Conservation (phyloP, 768 basidiomycete genomes). For the Termitomyces sp. region DNA sequence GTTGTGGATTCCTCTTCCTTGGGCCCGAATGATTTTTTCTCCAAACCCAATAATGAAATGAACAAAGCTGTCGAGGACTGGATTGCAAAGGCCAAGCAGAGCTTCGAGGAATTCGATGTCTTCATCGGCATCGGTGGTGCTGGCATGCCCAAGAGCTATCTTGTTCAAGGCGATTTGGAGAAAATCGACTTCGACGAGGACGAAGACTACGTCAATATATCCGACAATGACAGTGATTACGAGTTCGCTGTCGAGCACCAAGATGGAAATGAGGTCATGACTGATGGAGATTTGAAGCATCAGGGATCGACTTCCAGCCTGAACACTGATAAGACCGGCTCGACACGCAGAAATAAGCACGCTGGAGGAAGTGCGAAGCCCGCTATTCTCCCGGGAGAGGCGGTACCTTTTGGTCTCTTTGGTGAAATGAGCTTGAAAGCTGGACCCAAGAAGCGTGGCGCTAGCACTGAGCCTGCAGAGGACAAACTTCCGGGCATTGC, state of each 20-base stretch:
- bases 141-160: slow-evolving; percentile 44
- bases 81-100: slow-evolving; percentile 70
- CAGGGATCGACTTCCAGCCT: slow-evolving; percentile 35
- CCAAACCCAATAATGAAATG: slow-evolving; percentile 27
- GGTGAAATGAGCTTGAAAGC: slow-evolving; percentile 55
- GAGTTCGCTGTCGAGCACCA: slow-evolving; percentile 38
- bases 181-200: slow-evolving; percentile 32
- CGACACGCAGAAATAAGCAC: slow-evolving; percentile 34
- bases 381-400: slow-evolving; percentile 54
- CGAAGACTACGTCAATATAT: slow-evolving; percentile 31
- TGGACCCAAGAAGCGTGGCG: slow-evolving; percentile 25
- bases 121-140: slow-evolving; percentile 61
- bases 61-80: slow-evolving; percentile 68
- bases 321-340: slow-evolving; percentile 26
- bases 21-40: slow-evolving; percentile 17
- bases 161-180: slow-evolving; percentile 44
- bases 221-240: slow-evolving; percentile 28
- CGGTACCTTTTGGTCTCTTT: slow-evolving; percentile 72
- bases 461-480: slow-evolving; percentile 33
- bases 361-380: slow-evolving; percentile 37
- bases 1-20: slow-evolving; percentile 27
- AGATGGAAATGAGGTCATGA: slow-evolving; percentile 31
- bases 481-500: slow-evolving; percentile 61
- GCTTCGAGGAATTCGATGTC: slow-evolving; percentile 61
- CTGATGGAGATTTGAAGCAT: slow-evolving; percentile 23